These are phyloP conservation scores for Rhodotorula sp. DNA, from an alignment of 1,284 basidiomycete genomes.

Conservation along the genomic window DNA sequence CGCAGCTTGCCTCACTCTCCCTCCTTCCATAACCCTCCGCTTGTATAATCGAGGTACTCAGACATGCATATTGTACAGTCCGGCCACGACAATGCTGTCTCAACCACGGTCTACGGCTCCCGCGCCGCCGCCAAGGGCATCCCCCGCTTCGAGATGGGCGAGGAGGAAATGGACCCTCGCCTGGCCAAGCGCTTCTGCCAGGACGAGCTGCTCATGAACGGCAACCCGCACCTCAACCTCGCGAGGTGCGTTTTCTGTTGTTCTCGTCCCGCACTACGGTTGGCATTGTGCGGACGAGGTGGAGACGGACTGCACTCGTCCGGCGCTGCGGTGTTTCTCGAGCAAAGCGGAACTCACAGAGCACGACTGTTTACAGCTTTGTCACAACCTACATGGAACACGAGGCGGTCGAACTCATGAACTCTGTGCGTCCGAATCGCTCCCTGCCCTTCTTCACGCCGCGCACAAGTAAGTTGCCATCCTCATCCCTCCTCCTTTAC, in stretches of 20 bases:
- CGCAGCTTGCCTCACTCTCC: background rate
- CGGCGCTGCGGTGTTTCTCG: too few species aligned
- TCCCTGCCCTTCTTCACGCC: background rate
- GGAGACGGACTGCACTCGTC: background rate
- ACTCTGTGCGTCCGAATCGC: too few species aligned
- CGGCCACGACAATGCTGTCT: slow-evolving; percentile 35
- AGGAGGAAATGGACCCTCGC: slow-evolving; percentile 36
- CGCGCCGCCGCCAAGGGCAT: slow-evolving; percentile 37
- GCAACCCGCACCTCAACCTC: slow-evolving; percentile 38
- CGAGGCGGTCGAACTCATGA: slow-evolving; percentile 20
- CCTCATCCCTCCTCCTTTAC: slow-evolving; percentile 11
- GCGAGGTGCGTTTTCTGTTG: slow-evolving; percentile 22
- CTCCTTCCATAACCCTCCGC: background rate
- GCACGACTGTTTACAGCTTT: background rate
- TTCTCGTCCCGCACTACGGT: background rate
- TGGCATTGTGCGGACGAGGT: background rate
- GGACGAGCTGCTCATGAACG: slow-evolving; percentile 36
- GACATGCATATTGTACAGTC: background rate
- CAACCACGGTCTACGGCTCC: slow-evolving; percentile 47
- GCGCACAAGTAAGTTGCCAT: background rate
- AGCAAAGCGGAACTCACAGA: too few species aligned
- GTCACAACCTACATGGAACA: slow-evolving; percentile 43
- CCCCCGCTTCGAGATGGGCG: slow-evolving; percentile 38
- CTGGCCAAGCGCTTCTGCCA: slow-evolving; percentile 35
- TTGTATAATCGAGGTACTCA: background rate